phyloP scores from a whole-genome alignment of 352 stramenopile genomes.

The Phytophthora brassicae region DNA sequence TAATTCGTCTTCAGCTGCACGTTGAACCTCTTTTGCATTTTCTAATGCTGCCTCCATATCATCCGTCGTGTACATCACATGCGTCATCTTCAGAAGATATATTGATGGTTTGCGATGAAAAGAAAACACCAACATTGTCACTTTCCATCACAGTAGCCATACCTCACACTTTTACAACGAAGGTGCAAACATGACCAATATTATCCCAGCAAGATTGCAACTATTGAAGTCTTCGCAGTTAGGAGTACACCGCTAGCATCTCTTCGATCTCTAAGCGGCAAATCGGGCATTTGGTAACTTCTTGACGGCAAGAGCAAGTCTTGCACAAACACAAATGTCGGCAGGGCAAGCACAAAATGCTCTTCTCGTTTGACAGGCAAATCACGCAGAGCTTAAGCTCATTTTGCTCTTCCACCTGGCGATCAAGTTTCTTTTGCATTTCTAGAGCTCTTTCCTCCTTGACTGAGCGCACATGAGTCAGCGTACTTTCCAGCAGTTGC shows the following conservation, averaged over 20 bases:
- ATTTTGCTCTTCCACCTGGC: conserved; percentile 74
- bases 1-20: not conserved
- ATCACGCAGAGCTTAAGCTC: conserved; percentile 89
- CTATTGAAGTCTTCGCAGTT: conserved; percentile 20
- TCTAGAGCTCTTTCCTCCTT: conserved; percentile 80
- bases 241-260: conserved; percentile 84
- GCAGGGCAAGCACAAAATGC: conserved; percentile 80
- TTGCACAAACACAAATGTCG: conserved; percentile 83
- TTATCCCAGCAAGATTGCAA: not conserved
- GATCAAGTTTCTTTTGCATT: conserved; percentile 74
- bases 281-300: conserved; percentile 82
- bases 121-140: not conserved
- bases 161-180: not conserved
- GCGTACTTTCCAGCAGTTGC: conserved; percentile 60
- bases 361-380: conserved; percentile 82
- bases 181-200: conserved; percentile 19
- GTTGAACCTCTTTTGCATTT: conserved; percentile 5
- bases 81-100: not conserved
- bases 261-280: conserved; percentile 83
- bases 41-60: conserved; percentile 14
- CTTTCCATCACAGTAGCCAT: conserved; percentile 18
- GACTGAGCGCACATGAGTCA: conserved; percentile 51
- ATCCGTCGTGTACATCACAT: not conserved
- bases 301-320: conserved; percentile 63
- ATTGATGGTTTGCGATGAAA: conserved; percentile 9